phyloP scores from a whole-genome alignment of 2,329 filamentous ascomycete species.

The Microdochium paspali region DNA sequence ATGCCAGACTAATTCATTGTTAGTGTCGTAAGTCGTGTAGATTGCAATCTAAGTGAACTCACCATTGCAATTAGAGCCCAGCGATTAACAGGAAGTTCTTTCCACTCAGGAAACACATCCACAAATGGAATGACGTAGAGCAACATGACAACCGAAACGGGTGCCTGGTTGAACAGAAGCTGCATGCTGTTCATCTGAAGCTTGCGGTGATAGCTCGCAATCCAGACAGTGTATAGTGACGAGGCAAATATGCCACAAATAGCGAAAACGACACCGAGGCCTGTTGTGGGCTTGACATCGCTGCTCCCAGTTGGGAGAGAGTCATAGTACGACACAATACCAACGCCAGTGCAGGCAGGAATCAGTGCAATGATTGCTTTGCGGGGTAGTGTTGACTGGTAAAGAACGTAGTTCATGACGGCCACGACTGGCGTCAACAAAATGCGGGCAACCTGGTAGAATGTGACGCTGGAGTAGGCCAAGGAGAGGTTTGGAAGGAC shows the following conservation, averaged over 20 bases:
- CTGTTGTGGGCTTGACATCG: conserved; percentile 44
- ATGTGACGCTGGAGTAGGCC: conserved; percentile 58
- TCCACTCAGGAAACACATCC: conserved; percentile 52
- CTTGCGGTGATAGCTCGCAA: conserved; percentile 55
- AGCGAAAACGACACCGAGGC: conserved; percentile 54
- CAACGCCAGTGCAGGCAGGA: conserved; percentile 55
- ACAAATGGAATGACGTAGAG: conserved; percentile 58
- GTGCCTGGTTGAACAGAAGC: conserved; percentile 59
- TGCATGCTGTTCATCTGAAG: conserved; percentile 61
- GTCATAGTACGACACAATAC: conserved; percentile 59
- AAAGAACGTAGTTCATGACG: conserved; percentile 54
- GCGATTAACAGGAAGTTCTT: conserved; percentile 35
- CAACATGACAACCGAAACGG: conserved; percentile 51
- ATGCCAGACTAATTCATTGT: conserved; percentile 40
- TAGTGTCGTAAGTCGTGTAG: too few relatives aligned
- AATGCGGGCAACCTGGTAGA: conserved; percentile 62
- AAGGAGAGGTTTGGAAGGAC: conserved; percentile 60
- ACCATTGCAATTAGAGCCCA: conserved; percentile 53
- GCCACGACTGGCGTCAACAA: conserved; percentile 57
- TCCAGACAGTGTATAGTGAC: conserved; percentile 61
- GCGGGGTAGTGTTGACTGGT: conserved; percentile 44
- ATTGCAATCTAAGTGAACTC: conserved; percentile 12
- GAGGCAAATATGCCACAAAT: conserved; percentile 55
- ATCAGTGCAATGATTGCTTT: conserved; percentile 44
- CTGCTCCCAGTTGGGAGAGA: conserved; percentile 39